A percentile compares a stretch with the other conserved stretches of the same genome.
Evolutionary conservation across 192 early-diverging fungal genomes (phyloP).

Genomic region (Backusella liffmaniae): DNA sequence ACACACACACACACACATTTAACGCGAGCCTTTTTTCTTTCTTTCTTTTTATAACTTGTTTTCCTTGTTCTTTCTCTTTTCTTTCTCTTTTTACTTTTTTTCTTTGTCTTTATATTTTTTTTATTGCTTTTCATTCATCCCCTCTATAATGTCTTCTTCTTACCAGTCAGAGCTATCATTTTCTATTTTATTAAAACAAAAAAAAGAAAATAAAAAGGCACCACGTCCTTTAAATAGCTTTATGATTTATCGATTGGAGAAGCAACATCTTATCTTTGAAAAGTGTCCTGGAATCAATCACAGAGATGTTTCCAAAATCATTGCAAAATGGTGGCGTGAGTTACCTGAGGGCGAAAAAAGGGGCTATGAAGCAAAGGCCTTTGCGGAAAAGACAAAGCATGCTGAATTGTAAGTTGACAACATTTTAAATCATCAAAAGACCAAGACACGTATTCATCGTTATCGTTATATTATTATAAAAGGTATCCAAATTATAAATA

Average conservation of each 20-base stretch:
- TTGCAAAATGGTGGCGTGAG: conserved; percentile 61
- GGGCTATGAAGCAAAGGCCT: conserved; percentile 48
- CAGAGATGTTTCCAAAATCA: conserved; percentile 59
- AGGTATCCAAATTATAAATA: conserved; percentile 6
- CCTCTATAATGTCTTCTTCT: background rate
- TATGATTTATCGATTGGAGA: conserved; percentile 59
- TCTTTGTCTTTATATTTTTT: background rate
- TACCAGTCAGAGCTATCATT: background rate
- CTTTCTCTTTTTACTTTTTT: background rate
- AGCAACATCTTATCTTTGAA: conserved; percentile 52
- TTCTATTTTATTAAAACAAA: conserved; percentile 8
- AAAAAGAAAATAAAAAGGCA: conserved; percentile 2
- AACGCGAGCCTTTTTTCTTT: background rate
- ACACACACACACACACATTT: background rate
- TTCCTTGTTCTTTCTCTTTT: background rate
- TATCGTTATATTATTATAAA: background rate
- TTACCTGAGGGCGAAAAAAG: conserved; percentile 52
- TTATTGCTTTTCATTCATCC: background rate
- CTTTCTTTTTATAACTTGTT: background rate
- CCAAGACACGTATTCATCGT: background rate
- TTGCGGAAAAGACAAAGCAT: conserved; percentile 48
- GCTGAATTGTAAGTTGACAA: conserved; percentile 27
- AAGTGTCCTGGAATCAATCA: conserved; percentile 54
- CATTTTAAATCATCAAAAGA: background rate
- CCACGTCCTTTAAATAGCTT: conserved; percentile 65